Evolutionary conservation across 495 filamentous ascomycete species (phyloP), one percentile per base, ranked within the genome.

Genomic region (Trichoderma orchidacearum): DNA sequence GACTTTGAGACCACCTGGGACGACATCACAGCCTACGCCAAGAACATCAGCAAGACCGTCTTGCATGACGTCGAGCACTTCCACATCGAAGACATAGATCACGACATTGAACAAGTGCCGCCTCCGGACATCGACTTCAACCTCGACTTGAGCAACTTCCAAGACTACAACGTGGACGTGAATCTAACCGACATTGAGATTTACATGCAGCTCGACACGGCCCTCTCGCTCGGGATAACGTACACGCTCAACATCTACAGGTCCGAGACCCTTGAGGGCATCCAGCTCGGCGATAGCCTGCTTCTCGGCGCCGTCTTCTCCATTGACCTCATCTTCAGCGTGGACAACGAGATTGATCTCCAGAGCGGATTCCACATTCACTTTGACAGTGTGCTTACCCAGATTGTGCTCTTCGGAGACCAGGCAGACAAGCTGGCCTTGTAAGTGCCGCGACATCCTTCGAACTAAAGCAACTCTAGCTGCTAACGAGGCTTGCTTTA

Each of bases 361-460:
- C 71, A 70, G 55, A 74, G 66, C 53, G 79, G 77, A 1, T 70
- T 81, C 36, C 77, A 80, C 56, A 68, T 80, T 55, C 70, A 72
- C 59, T 63, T 80, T 3, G 71, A 80, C 12, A 72, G 78, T 51
- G 69, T 70, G 0, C 56, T 77, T 25, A 59, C 60, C 0, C 60
- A 76, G 27, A 61, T 78, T 57, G 63, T 64, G 5, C 60, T 78
- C 53, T 80, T 78, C 45, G 64, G 65, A 36, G 60, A 67, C 9
- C 70, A 77, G 23, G 64, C 79, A 18, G 75, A 75, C 1, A 67
- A 59, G 18, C 59, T 81, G 12, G 69, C 65, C 29, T 67, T 80
- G 76, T 78, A 63, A 70, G 69, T 57, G 0, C 25, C 54, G 25
- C n/a, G 1, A 13, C 18, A 6, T 25, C 41, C 21, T 27, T 25